phyloP scores from a whole-genome alignment of 306 rosid species.

The Pterocarpus macrocarpus region DNA sequence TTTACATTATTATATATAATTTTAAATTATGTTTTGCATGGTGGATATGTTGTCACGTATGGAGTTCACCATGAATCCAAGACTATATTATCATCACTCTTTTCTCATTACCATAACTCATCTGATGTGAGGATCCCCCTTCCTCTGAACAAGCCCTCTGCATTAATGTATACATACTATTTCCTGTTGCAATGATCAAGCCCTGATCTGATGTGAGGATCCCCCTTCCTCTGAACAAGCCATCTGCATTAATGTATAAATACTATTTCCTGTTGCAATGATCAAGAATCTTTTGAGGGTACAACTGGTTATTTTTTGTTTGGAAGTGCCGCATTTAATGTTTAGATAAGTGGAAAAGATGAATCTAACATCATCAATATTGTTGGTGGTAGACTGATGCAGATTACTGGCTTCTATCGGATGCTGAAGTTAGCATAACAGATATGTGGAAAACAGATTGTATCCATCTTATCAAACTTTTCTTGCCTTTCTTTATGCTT shows the following conservation, averaged over 20 bases:
- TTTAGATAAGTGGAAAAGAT: slow-evolving; percentile 24
- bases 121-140: neutral
- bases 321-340: neutral
- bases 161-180: neutral
- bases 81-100: neutral
- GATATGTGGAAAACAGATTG: slow-evolving; percentile 97
- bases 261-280: slow-evolving; percentile 17
- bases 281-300: slow-evolving; percentile 23
- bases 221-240: neutral
- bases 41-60: neutral
- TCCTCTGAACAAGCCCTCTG: neutral
- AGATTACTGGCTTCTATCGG: slow-evolving; percentile 98
- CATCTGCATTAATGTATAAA: neutral
- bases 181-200: slow-evolving; percentile 28
- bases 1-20: no score
- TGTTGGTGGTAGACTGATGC: slow-evolving; percentile 83
- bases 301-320: neutral
- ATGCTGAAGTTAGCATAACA: slow-evolving; percentile 97
- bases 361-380: slow-evolving; percentile 21
- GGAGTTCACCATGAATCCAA: neutral
- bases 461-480: slow-evolving; percentile 63
- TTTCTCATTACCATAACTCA: neutral
- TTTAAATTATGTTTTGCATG: no score
- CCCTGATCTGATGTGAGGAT: neutral
- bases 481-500: slow-evolving; percentile 32